phyloP scores from a whole-genome alignment of 371 early-diverging fungal genomes.

The Paramicrosporidium saccamoebae region DNA sequence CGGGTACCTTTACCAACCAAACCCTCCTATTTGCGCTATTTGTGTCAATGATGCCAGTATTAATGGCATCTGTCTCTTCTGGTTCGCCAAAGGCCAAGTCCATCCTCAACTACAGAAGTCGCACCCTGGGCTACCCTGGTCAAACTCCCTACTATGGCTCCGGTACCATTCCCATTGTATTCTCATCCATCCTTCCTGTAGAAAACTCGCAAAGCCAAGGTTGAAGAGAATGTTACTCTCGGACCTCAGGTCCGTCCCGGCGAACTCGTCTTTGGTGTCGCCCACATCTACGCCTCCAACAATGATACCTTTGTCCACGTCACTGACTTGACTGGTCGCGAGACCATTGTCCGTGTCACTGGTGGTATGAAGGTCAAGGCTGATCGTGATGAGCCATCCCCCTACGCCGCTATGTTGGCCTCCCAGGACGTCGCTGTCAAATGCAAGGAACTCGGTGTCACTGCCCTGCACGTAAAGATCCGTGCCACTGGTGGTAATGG shows the following conservation, averaged over 20 bases:
- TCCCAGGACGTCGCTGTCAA: constrained; percentile 96
- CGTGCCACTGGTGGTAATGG: constrained; percentile 99
- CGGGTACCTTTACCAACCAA: constrained; percentile 71
- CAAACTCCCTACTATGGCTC: no score
- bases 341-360: constrained; percentile 97
- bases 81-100: no score
- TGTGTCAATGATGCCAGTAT: no score
- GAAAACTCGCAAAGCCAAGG: constrained; percentile 29
- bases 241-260: constrained; percentile 93
- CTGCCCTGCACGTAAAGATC: constrained; percentile 97
- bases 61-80: no score
- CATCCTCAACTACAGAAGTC: no score
- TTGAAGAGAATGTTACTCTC: constrained; percentile 60
- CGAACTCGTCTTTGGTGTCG: constrained; percentile 96
- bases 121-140: no score
- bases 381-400: constrained; percentile 99
- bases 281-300: constrained; percentile 97
- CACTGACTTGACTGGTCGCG: constrained; percentile 98
- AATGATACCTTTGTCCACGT: constrained; percentile 99
- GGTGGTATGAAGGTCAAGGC: constrained; percentile 99
- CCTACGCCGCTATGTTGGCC: constrained; percentile 99
- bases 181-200: constrained; percentile 4
- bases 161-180: constrained; percentile 1
- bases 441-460: constrained; percentile 97
- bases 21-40: constrained; percentile 36